Evolutionary conservation across 257 asterid genomes (phyloP).

Genomic region (Vinca minor): DNA sequence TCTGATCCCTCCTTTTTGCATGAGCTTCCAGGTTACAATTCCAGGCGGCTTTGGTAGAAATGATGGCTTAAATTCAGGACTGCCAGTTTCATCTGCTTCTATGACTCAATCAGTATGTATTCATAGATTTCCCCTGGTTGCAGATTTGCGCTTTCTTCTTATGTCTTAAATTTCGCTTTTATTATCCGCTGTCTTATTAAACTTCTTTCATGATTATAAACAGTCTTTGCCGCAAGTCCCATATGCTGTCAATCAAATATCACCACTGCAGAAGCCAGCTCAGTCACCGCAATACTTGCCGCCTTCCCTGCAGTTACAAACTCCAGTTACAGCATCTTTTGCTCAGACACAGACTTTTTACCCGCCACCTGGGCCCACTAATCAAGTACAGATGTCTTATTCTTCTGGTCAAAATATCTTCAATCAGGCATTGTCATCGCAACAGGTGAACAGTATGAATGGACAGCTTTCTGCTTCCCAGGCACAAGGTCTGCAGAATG

Average conservation of each 20-base stretch:
- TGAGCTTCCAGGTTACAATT: slow-evolving; percentile 32
- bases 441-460: slow-evolving; percentile 33
- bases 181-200: background rate
- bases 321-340: slow-evolving; percentile 33
- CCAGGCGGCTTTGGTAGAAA: slow-evolving; percentile 30
- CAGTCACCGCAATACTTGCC: slow-evolving; percentile 47
- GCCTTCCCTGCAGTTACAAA: slow-evolving; percentile 38
- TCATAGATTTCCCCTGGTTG: background rate
- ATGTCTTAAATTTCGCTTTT: background rate
- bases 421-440: slow-evolving; percentile 40
- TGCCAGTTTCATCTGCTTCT: slow-evolving; percentile 42
- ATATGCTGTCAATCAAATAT: slow-evolving; percentile 32
- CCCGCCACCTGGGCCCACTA: slow-evolving; percentile 43
- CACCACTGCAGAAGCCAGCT: slow-evolving; percentile 51
- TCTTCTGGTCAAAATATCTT: slow-evolving; percentile 39
- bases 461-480: slow-evolving; percentile 44
- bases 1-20: slow-evolving; percentile 10
- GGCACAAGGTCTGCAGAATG: slow-evolving; percentile 46
- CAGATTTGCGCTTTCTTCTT: background rate
- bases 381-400: slow-evolving; percentile 40
- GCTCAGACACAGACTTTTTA: slow-evolving; percentile 38
- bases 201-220: slow-evolving; percentile 25
- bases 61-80: slow-evolving; percentile 35
- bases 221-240: slow-evolving; percentile 35
- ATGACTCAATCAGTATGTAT: slow-evolving; percentile 33